Percentiles rank a stretch among this genome's conserved stretches.
These are phyloP conservation scores for Passiflora organensis DNA, from an alignment of 345 rosid genomes.

Conservation along the genomic window DNA sequence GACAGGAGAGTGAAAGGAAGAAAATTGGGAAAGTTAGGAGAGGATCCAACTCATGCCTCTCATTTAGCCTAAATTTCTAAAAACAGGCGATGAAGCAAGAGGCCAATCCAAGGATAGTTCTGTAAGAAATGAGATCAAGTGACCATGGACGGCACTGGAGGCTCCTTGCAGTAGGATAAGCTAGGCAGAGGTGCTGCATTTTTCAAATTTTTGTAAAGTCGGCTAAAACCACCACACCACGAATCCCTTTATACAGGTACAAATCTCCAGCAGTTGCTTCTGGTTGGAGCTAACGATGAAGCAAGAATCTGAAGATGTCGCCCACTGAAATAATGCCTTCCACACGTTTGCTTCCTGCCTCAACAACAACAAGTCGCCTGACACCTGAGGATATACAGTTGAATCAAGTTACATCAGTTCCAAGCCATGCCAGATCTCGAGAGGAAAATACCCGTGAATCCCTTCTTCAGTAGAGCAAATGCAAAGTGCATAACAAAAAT, in stretches of 20 bases:
- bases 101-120: slow-evolving; percentile 27
- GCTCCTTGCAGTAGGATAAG: background rate
- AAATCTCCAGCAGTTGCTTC: slow-evolving; percentile 4
- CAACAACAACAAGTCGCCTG: slow-evolving; percentile 29
- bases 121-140: slow-evolving; percentile 9
- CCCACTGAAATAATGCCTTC: slow-evolving; percentile 29
- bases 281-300: slow-evolving; percentile 21
- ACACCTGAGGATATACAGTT: slow-evolving; percentile 27
- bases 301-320: slow-evolving; percentile 28
- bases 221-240: slow-evolving; percentile 13
- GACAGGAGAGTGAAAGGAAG: slow-evolving; percentile 12
- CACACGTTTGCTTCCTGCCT: slow-evolving; percentile 31
- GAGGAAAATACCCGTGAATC: too few relatives aligned
- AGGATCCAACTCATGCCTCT: slow-evolving; percentile 23
- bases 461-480: too few relatives aligned
- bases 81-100: slow-evolving; percentile 30
- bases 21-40: slow-evolving; percentile 18
- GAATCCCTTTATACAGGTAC: slow-evolving; percentile 9
- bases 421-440: too few relatives aligned
- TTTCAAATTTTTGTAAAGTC: slow-evolving; percentile 1
- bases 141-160: slow-evolving; percentile 6
- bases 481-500: too few relatives aligned
- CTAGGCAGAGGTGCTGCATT: slow-evolving; percentile 19
- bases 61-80: slow-evolving; percentile 33
- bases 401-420: too few relatives aligned